Percentiles rank a stretch among this genome's conserved stretches.
Conservation (phyloP, 352 stramenopile species). For the Phytopythium vexans region DNA sequence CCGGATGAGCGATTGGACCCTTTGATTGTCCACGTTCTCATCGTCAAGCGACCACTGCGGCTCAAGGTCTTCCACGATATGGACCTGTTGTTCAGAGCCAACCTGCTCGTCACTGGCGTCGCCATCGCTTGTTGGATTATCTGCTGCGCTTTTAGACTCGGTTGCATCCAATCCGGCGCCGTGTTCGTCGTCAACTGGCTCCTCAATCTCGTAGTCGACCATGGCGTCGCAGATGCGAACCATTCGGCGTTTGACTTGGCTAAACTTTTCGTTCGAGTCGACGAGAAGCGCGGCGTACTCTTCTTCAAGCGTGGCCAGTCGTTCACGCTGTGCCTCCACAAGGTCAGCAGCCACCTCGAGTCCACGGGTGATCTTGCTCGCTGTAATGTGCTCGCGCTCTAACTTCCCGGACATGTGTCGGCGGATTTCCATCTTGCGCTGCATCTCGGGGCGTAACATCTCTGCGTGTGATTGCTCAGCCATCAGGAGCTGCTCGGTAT, state of each 20-base stretch:
- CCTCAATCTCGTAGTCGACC: neutral
- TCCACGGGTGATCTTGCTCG: slow-evolving; percentile 40
- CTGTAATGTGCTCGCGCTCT: slow-evolving; percentile 49
- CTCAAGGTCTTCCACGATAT: no score
- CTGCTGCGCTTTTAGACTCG: no score
- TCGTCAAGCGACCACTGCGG: no score
- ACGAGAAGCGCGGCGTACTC: slow-evolving; percentile 56
- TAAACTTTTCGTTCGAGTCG: slow-evolving; percentile 10
- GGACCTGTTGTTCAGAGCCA: no score
- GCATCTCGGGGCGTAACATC: slow-evolving; percentile 49
- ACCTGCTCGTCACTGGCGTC: no score
- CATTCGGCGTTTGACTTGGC: neutral
- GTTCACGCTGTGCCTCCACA: slow-evolving; percentile 29
- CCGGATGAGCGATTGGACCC: slow-evolving; percentile 15
- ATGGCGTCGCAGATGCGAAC: neutral
- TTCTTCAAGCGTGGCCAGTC: slow-evolving; percentile 34
- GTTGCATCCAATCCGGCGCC: no score
- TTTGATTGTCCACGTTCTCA: no score
- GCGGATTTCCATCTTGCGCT: slow-evolving; percentile 32
- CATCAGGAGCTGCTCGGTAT: slow-evolving; percentile 45
- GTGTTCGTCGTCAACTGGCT: neutral
- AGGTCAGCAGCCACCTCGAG: slow-evolving; percentile 46
- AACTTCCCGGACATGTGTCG: slow-evolving; percentile 57
- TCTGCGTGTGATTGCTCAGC: slow-evolving; percentile 47
- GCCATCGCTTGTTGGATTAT: no score